These are phyloP conservation scores for Grammothele lineata DNA, from an alignment of 768 basidiomycete genomes.

Conservation along the genomic window DNA sequence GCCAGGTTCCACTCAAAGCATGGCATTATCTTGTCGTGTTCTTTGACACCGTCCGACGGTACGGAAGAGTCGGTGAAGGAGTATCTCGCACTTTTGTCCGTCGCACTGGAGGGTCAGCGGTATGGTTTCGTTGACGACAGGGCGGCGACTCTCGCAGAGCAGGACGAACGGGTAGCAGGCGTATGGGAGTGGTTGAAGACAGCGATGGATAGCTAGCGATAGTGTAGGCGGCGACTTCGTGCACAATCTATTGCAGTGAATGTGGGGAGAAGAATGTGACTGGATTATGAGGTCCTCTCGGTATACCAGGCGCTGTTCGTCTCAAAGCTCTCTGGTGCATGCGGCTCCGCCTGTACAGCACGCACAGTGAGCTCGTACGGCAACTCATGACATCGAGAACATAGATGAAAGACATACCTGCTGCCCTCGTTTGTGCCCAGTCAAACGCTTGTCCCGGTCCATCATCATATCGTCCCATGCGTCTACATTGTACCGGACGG, in stretches of 20 bases:
- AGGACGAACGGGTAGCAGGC: constrained; percentile 12
- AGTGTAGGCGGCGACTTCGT: background rate
- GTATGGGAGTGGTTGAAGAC: constrained; percentile 30
- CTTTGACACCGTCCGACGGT: constrained; percentile 22
- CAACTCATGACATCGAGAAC: background rate
- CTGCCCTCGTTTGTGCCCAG: constrained; percentile 84
- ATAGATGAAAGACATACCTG: constrained; percentile 48
- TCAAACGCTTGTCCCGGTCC: constrained; percentile 82
- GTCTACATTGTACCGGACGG: constrained; percentile 71
- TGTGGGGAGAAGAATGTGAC: background rate
- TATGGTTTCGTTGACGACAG: constrained; percentile 36
- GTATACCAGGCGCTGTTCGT: constrained; percentile 76
- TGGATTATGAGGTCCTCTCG: constrained; percentile 36
- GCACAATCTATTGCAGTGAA: constrained; percentile 1
- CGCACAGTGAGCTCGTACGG: background rate
- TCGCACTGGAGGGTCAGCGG: constrained; percentile 29
- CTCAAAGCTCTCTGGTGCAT: constrained; percentile 65
- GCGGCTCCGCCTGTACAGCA: constrained; percentile 52
- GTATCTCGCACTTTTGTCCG: constrained; percentile 24
- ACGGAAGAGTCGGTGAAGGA: constrained; percentile 10
- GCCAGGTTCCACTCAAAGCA: constrained; percentile 58
- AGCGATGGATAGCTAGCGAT: constrained; percentile 26
- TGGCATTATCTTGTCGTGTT: constrained; percentile 55
- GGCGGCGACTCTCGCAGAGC: constrained; percentile 4
- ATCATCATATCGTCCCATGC: constrained; percentile 97